phyloP scores from a whole-genome alignment of 805 yeast genomes.

The Suhomyces kilbournensis region DNA sequence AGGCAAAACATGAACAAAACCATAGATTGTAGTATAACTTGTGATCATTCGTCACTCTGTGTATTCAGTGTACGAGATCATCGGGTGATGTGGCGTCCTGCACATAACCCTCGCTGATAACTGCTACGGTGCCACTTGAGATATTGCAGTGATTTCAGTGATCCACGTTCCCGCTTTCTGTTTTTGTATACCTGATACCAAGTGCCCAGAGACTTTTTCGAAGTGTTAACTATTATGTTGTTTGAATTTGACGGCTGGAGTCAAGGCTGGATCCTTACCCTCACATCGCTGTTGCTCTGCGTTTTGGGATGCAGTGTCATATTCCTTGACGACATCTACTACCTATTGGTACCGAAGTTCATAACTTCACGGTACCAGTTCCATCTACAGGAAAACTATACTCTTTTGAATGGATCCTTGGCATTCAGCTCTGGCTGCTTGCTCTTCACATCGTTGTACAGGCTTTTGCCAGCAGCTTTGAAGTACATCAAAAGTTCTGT shows the following conservation, averaged over 20 bases:
- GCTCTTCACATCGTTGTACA: slow-evolving; percentile 71
- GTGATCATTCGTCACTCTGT: no score
- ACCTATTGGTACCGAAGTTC: slow-evolving; percentile 36
- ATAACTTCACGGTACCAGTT: slow-evolving; percentile 44
- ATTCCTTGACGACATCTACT: slow-evolving; percentile 55
- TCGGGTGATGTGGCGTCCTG: background rate
- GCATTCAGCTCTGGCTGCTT: slow-evolving; percentile 82
- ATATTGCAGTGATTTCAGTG: background rate
- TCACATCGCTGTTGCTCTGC: slow-evolving; percentile 67
- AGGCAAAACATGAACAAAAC: background rate
- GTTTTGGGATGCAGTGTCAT: slow-evolving; percentile 68
- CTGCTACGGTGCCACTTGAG: background rate
- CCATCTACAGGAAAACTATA: slow-evolving; percentile 55
- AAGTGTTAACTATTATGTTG: no score
- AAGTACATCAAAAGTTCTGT: slow-evolving; percentile 39
- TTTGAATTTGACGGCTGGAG: slow-evolving; percentile 9
- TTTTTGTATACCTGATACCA: background rate
- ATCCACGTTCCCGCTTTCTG: background rate
- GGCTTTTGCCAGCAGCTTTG: slow-evolving; percentile 68
- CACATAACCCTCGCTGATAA: background rate
- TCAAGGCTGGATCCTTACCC: slow-evolving; percentile 66
- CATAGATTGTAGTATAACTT: no score
- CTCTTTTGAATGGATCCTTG: slow-evolving; percentile 69
- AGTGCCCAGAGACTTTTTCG: background rate
- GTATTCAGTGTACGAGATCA: no score